Conservation (phyloP, 306 rosid species). For the Dicorynia guianensis region DNA sequence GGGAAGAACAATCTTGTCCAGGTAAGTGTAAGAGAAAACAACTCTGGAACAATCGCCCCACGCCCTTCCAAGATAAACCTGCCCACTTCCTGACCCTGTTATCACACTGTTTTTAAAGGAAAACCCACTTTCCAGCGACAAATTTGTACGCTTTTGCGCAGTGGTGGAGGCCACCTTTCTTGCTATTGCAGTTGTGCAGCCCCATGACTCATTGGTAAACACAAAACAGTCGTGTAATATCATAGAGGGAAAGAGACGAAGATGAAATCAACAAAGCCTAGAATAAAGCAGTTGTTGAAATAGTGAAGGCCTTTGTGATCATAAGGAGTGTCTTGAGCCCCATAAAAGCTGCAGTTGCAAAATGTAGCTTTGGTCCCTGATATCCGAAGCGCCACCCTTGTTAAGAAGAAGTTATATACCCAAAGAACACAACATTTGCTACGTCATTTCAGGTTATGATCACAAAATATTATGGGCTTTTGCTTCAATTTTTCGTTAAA, state of each 20-base stretch:
- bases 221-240: background rate
- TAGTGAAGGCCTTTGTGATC: constrained; percentile 83
- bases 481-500: too few species aligned
- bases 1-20: constrained; percentile 66
- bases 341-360: constrained; percentile 70
- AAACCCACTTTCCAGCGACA: constrained; percentile 72
- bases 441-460: too few species aligned
- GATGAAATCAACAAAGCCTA: constrained; percentile 82
- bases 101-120: constrained; percentile 62
- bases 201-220: background rate
- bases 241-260: constrained; percentile 42
- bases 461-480: too few species aligned
- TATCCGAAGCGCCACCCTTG: constrained; percentile 70
- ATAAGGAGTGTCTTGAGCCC: constrained; percentile 74
- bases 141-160: constrained; percentile 67
- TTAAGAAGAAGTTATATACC: background rate
- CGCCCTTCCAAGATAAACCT: constrained; percentile 75
- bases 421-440: too few species aligned
- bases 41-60: constrained; percentile 86
- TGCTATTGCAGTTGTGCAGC: constrained; percentile 61
- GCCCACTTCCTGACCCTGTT: constrained; percentile 58
- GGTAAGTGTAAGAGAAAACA: constrained; percentile 68
- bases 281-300: constrained; percentile 67
- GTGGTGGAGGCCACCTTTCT: constrained; percentile 70
- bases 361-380: constrained; percentile 74